Percentiles rank a stretch among this genome's conserved stretches.
phyloP scores from a whole-genome alignment of 179 eudicot species.

The Beta lomatogona region DNA sequence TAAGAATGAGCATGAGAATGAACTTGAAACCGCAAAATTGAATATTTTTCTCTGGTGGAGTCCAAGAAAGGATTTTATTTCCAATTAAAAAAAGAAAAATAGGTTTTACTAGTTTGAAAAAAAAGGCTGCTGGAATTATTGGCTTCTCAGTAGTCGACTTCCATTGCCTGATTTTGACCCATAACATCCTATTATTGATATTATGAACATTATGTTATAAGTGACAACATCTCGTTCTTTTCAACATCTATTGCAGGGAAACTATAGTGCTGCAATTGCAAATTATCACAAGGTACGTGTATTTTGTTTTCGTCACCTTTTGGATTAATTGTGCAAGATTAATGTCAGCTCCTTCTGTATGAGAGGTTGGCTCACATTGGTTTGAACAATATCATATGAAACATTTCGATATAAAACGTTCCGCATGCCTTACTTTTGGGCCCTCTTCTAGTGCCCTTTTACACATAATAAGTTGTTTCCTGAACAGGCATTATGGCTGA shows the following conservation, averaged over 20 bases:
- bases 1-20: neutral
- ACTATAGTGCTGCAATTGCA: constrained; percentile 57
- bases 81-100: neutral
- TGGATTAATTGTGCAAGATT: neutral
- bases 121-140: neutral
- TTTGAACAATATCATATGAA: neutral
- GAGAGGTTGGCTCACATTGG: neutral
- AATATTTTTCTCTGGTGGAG: neutral
- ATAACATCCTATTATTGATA: neutral
- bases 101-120: neutral
- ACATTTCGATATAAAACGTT: neutral
- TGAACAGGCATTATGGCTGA: constrained; percentile 81
- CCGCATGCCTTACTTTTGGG: neutral
- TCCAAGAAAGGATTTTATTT: neutral
- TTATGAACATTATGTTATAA: neutral
- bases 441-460: neutral
- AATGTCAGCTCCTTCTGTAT: neutral
- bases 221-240: neutral
- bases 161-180: neutral
- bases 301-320: neutral
- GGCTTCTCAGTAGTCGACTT: neutral
- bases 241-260: constrained; percentile 31
- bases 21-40: neutral
- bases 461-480: neutral
- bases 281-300: constrained; percentile 85